Percentiles rank a stretch among this genome's conserved stretches.
These are phyloP conservation scores for Pseudohalonectria lignicola DNA, from an alignment of 2,329 filamentous ascomycete genomes.

Conservation along the genomic window DNA sequence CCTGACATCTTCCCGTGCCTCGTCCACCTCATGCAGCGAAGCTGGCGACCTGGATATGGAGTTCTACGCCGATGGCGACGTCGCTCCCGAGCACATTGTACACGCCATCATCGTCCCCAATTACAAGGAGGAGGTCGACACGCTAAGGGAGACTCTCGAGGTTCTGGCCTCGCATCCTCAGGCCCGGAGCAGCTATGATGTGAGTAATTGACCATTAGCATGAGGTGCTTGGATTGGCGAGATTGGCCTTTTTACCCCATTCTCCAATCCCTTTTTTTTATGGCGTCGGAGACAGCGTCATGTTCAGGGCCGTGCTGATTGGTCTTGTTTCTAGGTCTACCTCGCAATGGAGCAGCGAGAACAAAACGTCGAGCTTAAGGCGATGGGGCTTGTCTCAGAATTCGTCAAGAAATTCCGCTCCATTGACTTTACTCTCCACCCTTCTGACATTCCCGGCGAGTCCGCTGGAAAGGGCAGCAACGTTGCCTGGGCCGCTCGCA, in stretches of 20 bases:
- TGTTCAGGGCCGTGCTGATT: neutral
- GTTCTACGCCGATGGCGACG: conserved; percentile 30
- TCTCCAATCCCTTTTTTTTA: neutral
- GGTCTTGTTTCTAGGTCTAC: conserved; percentile 41
- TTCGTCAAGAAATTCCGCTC: conserved; percentile 55
- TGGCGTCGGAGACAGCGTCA: neutral
- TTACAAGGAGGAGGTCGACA: conserved; percentile 63
- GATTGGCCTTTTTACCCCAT: neutral
- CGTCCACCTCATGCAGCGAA: conserved; percentile 37
- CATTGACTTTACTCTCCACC: conserved; percentile 59
- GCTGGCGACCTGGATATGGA: conserved; percentile 38
- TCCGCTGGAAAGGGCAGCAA: conserved; percentile 68
- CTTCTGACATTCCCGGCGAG: conserved; percentile 53
- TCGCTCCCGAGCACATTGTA: conserved; percentile 35
- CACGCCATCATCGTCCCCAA: conserved; percentile 63
- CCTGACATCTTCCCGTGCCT: conserved; percentile 33
- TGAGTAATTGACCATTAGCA: conserved; percentile 38
- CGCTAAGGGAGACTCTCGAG: conserved; percentile 55
- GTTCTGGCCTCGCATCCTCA: conserved; percentile 57
- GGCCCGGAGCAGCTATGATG: conserved; percentile 55
- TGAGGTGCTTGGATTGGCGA: too few relatives aligned
- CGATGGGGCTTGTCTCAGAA: conserved; percentile 46
- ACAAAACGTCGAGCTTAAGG: conserved; percentile 47
- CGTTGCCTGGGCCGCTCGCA: conserved; percentile 57
- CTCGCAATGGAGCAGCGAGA: conserved; percentile 66